phyloP scores from a whole-genome alignment of 345 rosid genomes.

The Euclidium syriacum region DNA sequence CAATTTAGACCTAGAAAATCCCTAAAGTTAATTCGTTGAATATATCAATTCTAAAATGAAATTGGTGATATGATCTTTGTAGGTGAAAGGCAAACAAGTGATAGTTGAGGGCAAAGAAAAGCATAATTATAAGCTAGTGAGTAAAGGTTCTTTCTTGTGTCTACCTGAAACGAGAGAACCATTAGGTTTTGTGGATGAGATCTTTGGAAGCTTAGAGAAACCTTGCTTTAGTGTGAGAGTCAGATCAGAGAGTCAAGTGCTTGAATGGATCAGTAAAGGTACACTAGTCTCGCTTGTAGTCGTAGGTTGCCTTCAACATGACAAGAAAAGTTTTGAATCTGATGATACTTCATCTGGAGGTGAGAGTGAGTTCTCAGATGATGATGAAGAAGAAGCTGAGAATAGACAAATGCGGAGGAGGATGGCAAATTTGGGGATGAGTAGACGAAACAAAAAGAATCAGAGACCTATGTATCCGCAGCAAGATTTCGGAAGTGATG shows the following conservation, averaged over 20 bases:
- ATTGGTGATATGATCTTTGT: slow-evolving; percentile 15
- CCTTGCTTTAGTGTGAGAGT: slow-evolving; percentile 67
- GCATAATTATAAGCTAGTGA: slow-evolving; percentile 60
- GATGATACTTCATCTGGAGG: too few species aligned
- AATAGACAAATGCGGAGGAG: too few species aligned
- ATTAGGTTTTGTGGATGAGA: slow-evolving; percentile 62
- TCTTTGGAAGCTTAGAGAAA: slow-evolving; percentile 68
- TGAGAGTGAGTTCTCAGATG: slow-evolving; percentile 86
- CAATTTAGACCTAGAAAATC: neutral
- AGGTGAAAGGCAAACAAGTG: slow-evolving; percentile 60
- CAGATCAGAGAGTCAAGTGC: slow-evolving; percentile 66
- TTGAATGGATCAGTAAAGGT: slow-evolving; percentile 44
- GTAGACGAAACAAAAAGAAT: too few species aligned
- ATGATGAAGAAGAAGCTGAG: slow-evolving; percentile 78
- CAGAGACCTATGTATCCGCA: too few species aligned
- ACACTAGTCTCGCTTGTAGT: slow-evolving; percentile 48
- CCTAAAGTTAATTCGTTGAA: too few species aligned
- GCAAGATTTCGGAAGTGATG: slow-evolving; percentile 52
- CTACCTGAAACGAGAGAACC: slow-evolving; percentile 49
- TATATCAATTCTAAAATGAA: too few species aligned
- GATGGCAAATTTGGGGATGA: too few species aligned
- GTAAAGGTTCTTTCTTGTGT: slow-evolving; percentile 70
- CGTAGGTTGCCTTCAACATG: slow-evolving; percentile 53
- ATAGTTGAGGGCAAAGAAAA: slow-evolving; percentile 64
- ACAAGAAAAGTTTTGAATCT: slow-evolving; percentile 54